A percentile compares a stretch with the other conserved stretches of the same genome.
Evolutionary conservation across 139 green algal genomes (phyloP).

Genomic region (Astrephomene gubernaculifera): DNA sequence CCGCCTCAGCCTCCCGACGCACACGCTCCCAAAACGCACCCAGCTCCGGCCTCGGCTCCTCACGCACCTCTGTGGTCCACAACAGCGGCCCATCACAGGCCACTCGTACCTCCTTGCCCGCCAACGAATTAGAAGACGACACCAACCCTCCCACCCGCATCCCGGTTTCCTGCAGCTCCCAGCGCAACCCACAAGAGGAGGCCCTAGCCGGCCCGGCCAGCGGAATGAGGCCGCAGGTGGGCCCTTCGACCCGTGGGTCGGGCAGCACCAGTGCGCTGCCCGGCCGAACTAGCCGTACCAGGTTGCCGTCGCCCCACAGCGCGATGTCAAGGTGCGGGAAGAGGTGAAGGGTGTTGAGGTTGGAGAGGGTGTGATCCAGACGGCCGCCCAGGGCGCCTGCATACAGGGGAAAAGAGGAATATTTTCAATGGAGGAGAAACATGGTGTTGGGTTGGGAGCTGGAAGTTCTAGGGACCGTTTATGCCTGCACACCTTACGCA

Average conservation of each 20-base stretch:
- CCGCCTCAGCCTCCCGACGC: neutral
- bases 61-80: constrained; percentile 76
- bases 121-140: constrained; percentile 10
- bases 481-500: no score
- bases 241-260: constrained; percentile 78
- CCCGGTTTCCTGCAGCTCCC: constrained; percentile 79
- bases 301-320: constrained; percentile 88
- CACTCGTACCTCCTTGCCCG: constrained; percentile 68
- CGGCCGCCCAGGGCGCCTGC: constrained; percentile 90
- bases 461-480: neutral
- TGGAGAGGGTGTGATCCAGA: constrained; percentile 93
- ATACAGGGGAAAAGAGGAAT: neutral
- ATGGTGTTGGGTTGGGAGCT: neutral
- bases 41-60: neutral
- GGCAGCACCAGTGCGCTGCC: constrained; percentile 72
- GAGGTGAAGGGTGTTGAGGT: constrained; percentile 84
- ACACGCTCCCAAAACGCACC: neutral
- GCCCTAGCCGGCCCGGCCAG: constrained; percentile 65
- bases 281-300: constrained; percentile 78
- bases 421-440: neutral
- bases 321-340: constrained; percentile 78
- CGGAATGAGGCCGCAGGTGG: constrained; percentile 89
- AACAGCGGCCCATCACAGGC: constrained; percentile 70
- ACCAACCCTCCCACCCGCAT: constrained; percentile 42
- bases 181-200: constrained; percentile 80